Evolutionary conservation across 225 moss, liverwort and hornwort genomes (phyloP).

Genomic region (Thuidium tamariscinum): DNA sequence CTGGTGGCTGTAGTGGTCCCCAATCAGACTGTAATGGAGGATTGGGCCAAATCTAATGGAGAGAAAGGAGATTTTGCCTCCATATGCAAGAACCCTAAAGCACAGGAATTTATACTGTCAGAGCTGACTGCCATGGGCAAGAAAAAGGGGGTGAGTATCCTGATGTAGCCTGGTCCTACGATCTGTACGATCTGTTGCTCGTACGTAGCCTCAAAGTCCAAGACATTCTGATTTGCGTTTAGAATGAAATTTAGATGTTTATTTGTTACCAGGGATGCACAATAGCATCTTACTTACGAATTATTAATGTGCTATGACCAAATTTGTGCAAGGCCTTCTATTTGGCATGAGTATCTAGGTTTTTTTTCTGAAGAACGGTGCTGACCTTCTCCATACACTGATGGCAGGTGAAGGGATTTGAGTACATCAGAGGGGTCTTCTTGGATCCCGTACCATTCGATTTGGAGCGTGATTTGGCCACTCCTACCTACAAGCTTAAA

Average conservation of each 20-base stretch:
- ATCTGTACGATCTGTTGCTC: neutral
- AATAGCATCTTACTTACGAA: neutral
- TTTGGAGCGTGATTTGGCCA: constrained; percentile 46
- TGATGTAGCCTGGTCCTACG: neutral
- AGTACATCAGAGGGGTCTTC: constrained; percentile 44
- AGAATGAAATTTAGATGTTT: neutral
- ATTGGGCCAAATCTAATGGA: constrained; percentile 49
- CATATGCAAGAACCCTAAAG: constrained; percentile 21
- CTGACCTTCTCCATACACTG: neutral
- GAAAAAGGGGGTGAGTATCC: constrained; percentile 33
- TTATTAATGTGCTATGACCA: neutral
- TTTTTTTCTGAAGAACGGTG: neutral
- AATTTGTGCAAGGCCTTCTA: neutral
- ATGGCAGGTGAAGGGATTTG: constrained; percentile 48
- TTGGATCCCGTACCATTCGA: constrained; percentile 58
- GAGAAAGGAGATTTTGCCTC: constrained; percentile 28
- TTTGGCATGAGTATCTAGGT: neutral
- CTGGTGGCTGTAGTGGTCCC: constrained; percentile 68
- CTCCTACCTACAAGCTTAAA: constrained; percentile 58
- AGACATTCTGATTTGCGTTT: neutral
- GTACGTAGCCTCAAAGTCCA: neutral
- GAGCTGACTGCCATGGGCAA: constrained; percentile 38
- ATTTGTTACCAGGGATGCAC: neutral
- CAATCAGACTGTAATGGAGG: constrained; percentile 22
- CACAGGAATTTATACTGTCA: constrained; percentile 30